Conservation (phyloP, 2,329 filamentous ascomycete species). For the Sclerotinia minor region DNA sequence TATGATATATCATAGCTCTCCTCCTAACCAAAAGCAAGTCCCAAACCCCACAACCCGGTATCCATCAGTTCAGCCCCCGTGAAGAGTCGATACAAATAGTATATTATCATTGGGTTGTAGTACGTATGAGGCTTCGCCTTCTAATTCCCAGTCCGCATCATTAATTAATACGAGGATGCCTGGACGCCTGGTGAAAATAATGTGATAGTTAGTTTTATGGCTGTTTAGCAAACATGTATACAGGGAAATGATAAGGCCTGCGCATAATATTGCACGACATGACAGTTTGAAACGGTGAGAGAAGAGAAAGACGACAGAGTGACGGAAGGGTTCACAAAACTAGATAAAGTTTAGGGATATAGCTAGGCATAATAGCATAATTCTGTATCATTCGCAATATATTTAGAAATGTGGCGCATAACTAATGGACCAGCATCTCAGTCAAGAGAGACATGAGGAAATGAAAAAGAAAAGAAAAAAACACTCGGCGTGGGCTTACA, state of each 20-base stretch:
- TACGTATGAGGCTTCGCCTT: slow-evolving; percentile 89
- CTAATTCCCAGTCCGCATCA: slow-evolving; percentile 96
- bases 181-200: slow-evolving; percentile 65
- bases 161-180: slow-evolving; percentile 97
- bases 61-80: slow-evolving; percentile 68
- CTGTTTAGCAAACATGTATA: slow-evolving; percentile 28
- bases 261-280: slow-evolving; percentile 15
- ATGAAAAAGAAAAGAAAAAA: too few species aligned
- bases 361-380: background rate
- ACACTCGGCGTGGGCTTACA: slow-evolving; percentile 61
- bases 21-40: background rate
- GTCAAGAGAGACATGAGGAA: slow-evolving; percentile 28
- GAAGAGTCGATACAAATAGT: slow-evolving; percentile 92
- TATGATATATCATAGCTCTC: background rate
- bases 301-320: background rate
- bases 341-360: slow-evolving; percentile 22
- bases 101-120: slow-evolving; percentile 82
- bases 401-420: background rate
- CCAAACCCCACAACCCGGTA: slow-evolving; percentile 11
- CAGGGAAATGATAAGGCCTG: slow-evolving; percentile 13
- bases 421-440: background rate
- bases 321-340: background rate
- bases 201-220: slow-evolving; percentile 27
- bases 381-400: background rate
- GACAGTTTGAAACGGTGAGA: slow-evolving; percentile 1